Evolutionary conservation across 352 stramenopile species (phyloP).

Genomic region (Globisporangium nunn): DNA sequence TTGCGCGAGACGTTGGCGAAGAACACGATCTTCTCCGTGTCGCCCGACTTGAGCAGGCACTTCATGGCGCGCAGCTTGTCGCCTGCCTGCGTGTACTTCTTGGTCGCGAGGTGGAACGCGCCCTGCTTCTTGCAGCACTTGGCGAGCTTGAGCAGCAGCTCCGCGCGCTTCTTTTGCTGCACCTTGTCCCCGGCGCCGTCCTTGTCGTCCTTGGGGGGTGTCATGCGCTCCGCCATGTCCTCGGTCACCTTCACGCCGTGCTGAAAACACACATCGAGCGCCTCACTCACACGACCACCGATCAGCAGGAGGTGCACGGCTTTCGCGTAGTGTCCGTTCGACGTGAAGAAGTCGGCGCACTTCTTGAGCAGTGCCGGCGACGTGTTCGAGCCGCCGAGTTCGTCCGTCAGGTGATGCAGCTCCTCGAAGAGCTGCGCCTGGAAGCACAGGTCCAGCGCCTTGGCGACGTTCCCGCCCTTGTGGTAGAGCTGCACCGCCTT

Average conservation of each 20-base stretch:
- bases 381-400: conserved; percentile 57
- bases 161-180: conserved; percentile 53
- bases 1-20: conserved; percentile 91
- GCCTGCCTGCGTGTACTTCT: conserved; percentile 94
- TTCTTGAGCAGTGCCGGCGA: conserved; percentile 82
- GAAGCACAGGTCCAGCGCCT: conserved; percentile 93
- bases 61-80: conserved; percentile 92
- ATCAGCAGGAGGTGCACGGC: conserved; percentile 87
- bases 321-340: conserved; percentile 89
- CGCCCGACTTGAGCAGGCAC: conserved; percentile 91
- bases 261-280: conserved; percentile 87
- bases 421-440: conserved; percentile 84
- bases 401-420: conserved; percentile 79
- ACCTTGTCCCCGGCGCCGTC: conserved; percentile 26
- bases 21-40: conserved; percentile 94
- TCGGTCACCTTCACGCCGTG: conserved; percentile 88
- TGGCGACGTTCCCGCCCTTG: conserved; percentile 86
- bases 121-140: conserved; percentile 91
- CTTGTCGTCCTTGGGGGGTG: conserved; percentile 73
- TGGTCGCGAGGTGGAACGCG: conserved; percentile 90
- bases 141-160: conserved; percentile 87
- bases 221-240: conserved; percentile 91
- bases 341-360: conserved; percentile 91
- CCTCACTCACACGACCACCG: conserved; percentile 57
- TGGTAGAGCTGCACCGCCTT: conserved; percentile 93